Evolutionary conservation across 2,329 filamentous ascomycete genomes (phyloP).

Genomic region (Cordyceps javanica): DNA sequence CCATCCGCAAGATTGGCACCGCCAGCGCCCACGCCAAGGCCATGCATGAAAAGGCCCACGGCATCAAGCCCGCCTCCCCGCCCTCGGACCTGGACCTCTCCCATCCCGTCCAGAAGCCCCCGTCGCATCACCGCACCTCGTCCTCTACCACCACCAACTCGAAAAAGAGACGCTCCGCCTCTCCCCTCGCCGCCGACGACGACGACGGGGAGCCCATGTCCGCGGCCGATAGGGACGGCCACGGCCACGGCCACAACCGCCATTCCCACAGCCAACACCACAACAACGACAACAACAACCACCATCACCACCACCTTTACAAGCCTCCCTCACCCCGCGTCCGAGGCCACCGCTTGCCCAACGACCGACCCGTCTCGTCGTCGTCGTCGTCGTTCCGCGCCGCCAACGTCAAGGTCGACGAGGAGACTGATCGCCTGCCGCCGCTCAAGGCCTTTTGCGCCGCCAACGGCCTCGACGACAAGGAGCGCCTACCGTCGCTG

Average conservation of each 20-base stretch:
- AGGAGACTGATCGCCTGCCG: constrained; percentile 6
- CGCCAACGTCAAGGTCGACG: constrained; percentile 1
- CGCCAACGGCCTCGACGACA: background rate
- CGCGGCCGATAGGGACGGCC: constrained; percentile 1
- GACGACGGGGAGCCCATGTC: background rate
- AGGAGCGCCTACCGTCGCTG: too few relatives aligned
- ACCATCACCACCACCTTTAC: too few relatives aligned
- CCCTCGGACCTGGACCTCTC: background rate
- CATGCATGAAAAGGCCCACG: constrained; percentile 3
- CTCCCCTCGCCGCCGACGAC: background rate
- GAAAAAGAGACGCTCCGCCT: constrained; percentile 1
- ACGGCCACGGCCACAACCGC: too few relatives aligned
- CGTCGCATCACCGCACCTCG: constrained; percentile 4
- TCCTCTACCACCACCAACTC: background rate
- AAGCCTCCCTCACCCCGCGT: background rate
- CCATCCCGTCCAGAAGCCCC: background rate
- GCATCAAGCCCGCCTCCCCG: constrained; percentile 4
- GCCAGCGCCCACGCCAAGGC: constrained; percentile 7
- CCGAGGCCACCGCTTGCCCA: constrained; percentile 6
- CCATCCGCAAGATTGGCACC: constrained; percentile 8
- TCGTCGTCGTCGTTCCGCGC: constrained; percentile 1
- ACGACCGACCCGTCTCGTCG: background rate
- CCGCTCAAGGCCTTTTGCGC: constrained; percentile 5
- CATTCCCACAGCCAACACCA: too few relatives aligned
- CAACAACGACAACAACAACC: too few relatives aligned